Evolutionary conservation across 352 stramenopile species (phyloP).

Genomic region (Globisporangium solare): DNA sequence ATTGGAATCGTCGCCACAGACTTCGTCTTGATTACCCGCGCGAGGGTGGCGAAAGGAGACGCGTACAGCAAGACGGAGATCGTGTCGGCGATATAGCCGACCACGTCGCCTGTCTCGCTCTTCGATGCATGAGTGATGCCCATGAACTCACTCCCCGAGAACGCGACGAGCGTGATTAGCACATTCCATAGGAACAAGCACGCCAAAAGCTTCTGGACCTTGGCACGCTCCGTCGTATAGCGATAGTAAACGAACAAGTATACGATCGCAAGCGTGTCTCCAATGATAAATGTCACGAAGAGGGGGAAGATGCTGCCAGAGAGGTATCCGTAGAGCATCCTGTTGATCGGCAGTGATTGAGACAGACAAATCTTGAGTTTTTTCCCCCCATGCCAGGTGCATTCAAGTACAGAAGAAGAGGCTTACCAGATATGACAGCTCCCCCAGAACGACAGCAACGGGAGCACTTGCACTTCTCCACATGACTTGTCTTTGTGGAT

Average conservation of each 20-base stretch:
- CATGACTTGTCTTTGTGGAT: constrained; percentile 31
- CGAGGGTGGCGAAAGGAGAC: constrained; percentile 28
- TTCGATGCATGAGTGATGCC: constrained; percentile 25
- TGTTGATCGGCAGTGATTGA: background rate
- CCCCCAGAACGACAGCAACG: constrained; percentile 32
- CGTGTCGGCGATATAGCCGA: constrained; percentile 25
- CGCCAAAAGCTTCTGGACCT: constrained; percentile 10
- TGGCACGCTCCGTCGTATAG: constrained; percentile 20
- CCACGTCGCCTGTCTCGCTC: constrained; percentile 19
- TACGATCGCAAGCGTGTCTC: constrained; percentile 22
- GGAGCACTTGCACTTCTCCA: constrained; percentile 29
- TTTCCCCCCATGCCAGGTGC: no score
- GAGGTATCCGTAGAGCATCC: constrained; percentile 16
- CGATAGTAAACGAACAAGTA: constrained; percentile 30
- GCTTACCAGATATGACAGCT: constrained; percentile 33
- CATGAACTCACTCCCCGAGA: constrained; percentile 15
- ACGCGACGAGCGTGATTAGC: background rate
- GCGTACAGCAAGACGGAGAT: constrained; percentile 30
- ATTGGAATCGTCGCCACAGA: constrained; percentile 29
- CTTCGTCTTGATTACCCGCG: constrained; percentile 22
- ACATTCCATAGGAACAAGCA: background rate
- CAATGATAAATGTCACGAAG: constrained; percentile 12
- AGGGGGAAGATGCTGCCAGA: constrained; percentile 8
- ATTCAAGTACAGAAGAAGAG: no score
- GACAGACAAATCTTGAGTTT: no score